Evolutionary conservation across 2,329 filamentous ascomycete genomes (phyloP), one percentile per base, ranked within the genome.

Genomic region (Aspergillus proliferans): DNA sequence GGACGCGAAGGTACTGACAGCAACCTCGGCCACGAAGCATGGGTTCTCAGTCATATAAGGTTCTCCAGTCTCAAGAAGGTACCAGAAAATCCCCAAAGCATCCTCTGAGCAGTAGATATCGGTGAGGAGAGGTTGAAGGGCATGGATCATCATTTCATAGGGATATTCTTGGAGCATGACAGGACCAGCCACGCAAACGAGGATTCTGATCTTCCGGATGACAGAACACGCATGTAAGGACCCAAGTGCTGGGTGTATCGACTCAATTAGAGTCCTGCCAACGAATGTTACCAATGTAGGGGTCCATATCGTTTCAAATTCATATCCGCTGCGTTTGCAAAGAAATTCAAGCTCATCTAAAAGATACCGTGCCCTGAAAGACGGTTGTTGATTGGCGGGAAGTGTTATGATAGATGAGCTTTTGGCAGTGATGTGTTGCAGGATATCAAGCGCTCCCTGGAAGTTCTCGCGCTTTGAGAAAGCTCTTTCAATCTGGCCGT

Each of bases 91-190:
- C 0, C 91, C 92, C 41, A 97, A 77, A 1, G 88, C 85, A 71
- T 98, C 93, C 62, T 95, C 88, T 8, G 91, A 87, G 67, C 92
- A 97, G 62, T 94, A 86, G 0, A 85, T 79, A 57, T 97, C 86
- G 1, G 85, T 85, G 5, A 97, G 74, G 56, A 90, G 94, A 0
- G 84, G 83, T 8, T 86, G 79, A 18, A 95, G 76, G 1, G 87
- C 85, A 59, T 90, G 87, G 1, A 98, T 76, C 0, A 95, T 76
- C 87, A 96, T 93, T 66, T 98, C 88, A 12, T 96, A 68, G 9
- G 89, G 87, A 62, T 97, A 97, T 0, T 86, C 87, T 38, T 82
- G 74, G 21, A 86, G 75, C n/a, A 87, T 87, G 45, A 84, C 77
- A 0, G 81, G 66, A 0, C 89, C 90, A 22, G 89, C 86, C 42